phyloP scores from a whole-genome alignment of 2,329 filamentous ascomycete genomes.

The Penicillium sp. region DNA sequence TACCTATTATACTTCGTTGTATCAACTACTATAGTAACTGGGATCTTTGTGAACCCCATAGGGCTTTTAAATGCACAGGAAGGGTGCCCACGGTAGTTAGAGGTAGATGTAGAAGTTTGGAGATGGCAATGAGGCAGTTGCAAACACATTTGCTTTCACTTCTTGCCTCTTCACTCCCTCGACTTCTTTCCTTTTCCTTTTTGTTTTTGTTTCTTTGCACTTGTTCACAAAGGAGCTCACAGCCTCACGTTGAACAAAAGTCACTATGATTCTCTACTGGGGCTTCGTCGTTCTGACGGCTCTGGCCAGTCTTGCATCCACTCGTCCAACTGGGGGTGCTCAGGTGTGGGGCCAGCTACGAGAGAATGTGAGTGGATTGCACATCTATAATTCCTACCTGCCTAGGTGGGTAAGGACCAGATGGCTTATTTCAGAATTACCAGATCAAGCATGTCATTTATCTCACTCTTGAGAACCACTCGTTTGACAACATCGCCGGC shows the following conservation, averaged over 20 bases:
- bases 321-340: constrained; percentile 13
- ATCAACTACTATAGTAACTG: too few species aligned
- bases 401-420: background rate
- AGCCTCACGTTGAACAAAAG: background rate
- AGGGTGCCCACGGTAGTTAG: too few species aligned
- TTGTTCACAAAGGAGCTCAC: background rate
- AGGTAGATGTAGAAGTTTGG: background rate
- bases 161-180: too few species aligned
- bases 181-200: background rate
- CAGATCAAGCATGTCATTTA: constrained; percentile 38
- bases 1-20: too few species aligned
- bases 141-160: background rate
- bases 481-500: constrained; percentile 41
- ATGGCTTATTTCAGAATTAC: background rate
- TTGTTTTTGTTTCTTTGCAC: background rate
- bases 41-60: too few species aligned
- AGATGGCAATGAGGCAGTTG: background rate
- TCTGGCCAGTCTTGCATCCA: constrained; percentile 14
- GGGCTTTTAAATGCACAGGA: too few species aligned
- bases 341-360: constrained; percentile 21
- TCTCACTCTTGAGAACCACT: constrained; percentile 40
- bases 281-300: constrained; percentile 1
- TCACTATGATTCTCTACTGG: background rate
- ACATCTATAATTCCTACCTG: background rate
- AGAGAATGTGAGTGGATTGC: constrained; percentile 20